These are phyloP conservation scores for Boletus rex-veris DNA, from an alignment of 768 basidiomycete species.

Conservation along the genomic window DNA sequence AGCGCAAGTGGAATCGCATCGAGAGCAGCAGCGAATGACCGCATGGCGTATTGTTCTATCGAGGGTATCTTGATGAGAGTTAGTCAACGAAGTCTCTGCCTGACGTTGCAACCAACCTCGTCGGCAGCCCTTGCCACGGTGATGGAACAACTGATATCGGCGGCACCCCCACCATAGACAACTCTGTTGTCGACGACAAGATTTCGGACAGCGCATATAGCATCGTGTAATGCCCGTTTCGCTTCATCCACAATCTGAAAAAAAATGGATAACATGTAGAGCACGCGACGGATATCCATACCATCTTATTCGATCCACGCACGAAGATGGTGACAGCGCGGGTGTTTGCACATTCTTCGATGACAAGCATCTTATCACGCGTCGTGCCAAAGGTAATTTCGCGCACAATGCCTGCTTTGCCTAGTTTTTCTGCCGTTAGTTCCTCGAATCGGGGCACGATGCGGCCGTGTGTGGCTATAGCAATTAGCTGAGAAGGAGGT, in stretches of 20 bases:
- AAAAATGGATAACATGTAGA: neutral
- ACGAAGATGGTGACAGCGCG: conserved; percentile 97
- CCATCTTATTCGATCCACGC: conserved; percentile 99
- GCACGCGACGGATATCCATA: conserved; percentile 29
- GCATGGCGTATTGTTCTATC: conserved; percentile 99
- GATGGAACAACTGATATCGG: conserved; percentile 92
- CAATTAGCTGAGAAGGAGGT: conserved; percentile 66
- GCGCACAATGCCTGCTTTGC: conserved; percentile 88
- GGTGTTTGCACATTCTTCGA: conserved; percentile 97
- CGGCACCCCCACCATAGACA: conserved; percentile 97
- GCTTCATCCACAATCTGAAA: conserved; percentile 96
- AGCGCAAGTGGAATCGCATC: conserved; percentile 95
- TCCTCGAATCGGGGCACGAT: conserved; percentile 99
- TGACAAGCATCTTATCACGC: conserved; percentile 98
- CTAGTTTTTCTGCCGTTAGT: conserved; percentile 85
- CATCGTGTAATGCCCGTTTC: conserved; percentile 96
- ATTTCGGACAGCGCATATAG: conserved; percentile 95
- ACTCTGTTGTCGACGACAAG: conserved; percentile 93
- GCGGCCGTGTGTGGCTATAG: conserved; percentile 96
- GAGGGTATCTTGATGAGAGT: conserved; percentile 66
- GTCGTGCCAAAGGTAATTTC: conserved; percentile 97
- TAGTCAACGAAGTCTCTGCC: neutral
- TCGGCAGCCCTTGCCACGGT: conserved; percentile 95
- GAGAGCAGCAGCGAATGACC: conserved; percentile 94
- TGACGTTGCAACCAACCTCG: conserved; percentile 50